These are phyloP conservation scores for Isatis tinctoria DNA, from an alignment of 345 rosid genomes.

Conservation along the genomic window DNA sequence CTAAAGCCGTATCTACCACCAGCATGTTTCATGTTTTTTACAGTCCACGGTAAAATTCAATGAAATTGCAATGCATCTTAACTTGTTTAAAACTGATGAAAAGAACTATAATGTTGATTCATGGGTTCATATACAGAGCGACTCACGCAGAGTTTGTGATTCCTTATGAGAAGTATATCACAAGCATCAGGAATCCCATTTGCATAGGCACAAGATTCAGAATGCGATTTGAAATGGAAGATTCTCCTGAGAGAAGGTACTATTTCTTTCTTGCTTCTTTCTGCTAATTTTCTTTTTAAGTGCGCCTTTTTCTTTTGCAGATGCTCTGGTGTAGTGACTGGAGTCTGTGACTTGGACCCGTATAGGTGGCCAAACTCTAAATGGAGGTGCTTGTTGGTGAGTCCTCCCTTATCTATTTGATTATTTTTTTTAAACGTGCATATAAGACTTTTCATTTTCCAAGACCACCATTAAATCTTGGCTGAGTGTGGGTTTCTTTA, in stretches of 20 bases:
- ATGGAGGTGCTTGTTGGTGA: constrained; percentile 89
- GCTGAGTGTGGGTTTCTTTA: no score
- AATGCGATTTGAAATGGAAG: constrained; percentile 79
- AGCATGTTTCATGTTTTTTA: constrained; percentile 70
- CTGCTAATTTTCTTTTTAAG: background rate
- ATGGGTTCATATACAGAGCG: constrained; percentile 49
- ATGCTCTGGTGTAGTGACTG: constrained; percentile 68
- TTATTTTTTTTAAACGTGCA: no score
- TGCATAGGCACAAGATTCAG: constrained; percentile 74
- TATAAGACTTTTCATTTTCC: background rate
- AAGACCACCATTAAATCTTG: background rate
- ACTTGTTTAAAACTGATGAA: background rate
- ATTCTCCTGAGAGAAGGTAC: constrained; percentile 82
- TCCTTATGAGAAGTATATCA: constrained; percentile 64
- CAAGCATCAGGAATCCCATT: constrained; percentile 50
- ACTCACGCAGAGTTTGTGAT: constrained; percentile 81
- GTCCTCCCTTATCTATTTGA: constrained; percentile 16
- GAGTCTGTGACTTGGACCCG: constrained; percentile 68
- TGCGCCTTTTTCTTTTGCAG: constrained; percentile 36
- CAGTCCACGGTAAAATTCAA: constrained; percentile 69
- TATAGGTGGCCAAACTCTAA: constrained; percentile 86
- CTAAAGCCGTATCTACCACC: constrained; percentile 61
- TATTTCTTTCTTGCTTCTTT: constrained; percentile 11
- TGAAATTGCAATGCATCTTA: background rate
- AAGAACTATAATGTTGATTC: background rate